Percentiles rank a stretch among this genome's conserved stretches.
phyloP scores from a whole-genome alignment of 805 yeast species.

The Myxozyma mucilagina region DNA sequence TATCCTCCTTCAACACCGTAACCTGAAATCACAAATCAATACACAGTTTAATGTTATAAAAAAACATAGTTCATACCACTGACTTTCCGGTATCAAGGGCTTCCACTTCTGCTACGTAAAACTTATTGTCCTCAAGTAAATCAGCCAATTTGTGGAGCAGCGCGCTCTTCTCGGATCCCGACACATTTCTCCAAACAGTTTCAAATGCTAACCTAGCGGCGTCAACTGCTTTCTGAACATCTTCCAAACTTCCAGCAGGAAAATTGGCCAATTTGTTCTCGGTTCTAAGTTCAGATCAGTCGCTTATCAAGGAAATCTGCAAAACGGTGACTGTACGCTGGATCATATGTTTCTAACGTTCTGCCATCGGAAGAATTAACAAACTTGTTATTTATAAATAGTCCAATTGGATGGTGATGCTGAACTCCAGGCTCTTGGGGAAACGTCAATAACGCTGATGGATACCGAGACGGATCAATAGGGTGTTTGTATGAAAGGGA shows the following conservation, averaged over 20 bases:
- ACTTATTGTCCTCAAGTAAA: conserved; percentile 6
- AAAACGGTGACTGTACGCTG: conserved; percentile 5
- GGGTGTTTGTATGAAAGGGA: background rate
- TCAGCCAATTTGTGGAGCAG: conserved; percentile 4
- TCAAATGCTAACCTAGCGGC: conserved; percentile 17
- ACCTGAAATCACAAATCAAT: background rate
- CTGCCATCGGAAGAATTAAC: conserved; percentile 56
- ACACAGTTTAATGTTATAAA: background rate
- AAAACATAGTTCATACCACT: background rate
- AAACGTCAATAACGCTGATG: background rate
- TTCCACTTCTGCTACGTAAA: conserved; percentile 14
- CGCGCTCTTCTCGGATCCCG: conserved; percentile 18
- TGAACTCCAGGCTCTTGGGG: background rate
- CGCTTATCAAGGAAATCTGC: background rate
- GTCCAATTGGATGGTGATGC: conserved; percentile 78
- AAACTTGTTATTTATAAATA: conserved; percentile 85
- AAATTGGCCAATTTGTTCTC: conserved; percentile 4
- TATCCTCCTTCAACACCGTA: conserved; percentile 44
- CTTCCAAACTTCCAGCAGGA: conserved; percentile 5
- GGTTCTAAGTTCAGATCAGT: conserved; percentile 5
- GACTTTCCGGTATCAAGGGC: conserved; percentile 25
- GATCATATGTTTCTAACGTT: conserved; percentile 46
- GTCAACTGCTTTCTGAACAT: conserved; percentile 18
- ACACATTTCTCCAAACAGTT: conserved; percentile 3
- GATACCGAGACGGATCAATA: background rate